phyloP scores from a whole-genome alignment of 176 grass and related monocot species.

The Puya raimondii region DNA sequence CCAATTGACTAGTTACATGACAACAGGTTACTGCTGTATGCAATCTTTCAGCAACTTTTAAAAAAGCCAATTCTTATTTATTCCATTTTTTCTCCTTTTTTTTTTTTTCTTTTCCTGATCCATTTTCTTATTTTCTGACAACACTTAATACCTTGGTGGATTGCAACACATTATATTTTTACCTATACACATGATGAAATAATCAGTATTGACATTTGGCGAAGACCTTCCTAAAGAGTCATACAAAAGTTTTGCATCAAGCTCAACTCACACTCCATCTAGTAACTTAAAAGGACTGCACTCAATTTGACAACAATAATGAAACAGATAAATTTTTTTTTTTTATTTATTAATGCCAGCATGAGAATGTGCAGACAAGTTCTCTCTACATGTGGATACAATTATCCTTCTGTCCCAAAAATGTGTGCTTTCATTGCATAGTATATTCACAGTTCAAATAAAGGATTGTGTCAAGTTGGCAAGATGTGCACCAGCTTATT shows the following conservation, averaged over 20 bases:
- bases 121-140: conserved; percentile 5
- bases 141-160: not conserved
- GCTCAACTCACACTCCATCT: conserved; percentile 26
- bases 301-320: conserved; percentile 5
- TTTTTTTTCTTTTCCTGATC: conserved; percentile 4
- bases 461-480: not conserved
- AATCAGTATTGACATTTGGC: no score
- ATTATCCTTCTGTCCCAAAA: no score
- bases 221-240: not conserved
- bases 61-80: not conserved
- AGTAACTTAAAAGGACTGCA: conserved; percentile 16
- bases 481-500: conserved; percentile 1
- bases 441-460: not conserved
- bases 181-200: conserved; percentile 15
- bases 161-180: conserved; percentile 8
- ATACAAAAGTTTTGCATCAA: conserved; percentile 17
- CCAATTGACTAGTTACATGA: no score
- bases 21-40: no score
- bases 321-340: conserved; percentile 8
- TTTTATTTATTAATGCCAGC: conserved; percentile 23
- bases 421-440: not conserved
- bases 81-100: conserved; percentile 16
- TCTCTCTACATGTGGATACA: no score
- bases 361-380: conserved; percentile 3
- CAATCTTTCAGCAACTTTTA: no score